Conservation (phyloP, 2,329 filamentous ascomycete species). For the Bipolaris cookei region DNA sequence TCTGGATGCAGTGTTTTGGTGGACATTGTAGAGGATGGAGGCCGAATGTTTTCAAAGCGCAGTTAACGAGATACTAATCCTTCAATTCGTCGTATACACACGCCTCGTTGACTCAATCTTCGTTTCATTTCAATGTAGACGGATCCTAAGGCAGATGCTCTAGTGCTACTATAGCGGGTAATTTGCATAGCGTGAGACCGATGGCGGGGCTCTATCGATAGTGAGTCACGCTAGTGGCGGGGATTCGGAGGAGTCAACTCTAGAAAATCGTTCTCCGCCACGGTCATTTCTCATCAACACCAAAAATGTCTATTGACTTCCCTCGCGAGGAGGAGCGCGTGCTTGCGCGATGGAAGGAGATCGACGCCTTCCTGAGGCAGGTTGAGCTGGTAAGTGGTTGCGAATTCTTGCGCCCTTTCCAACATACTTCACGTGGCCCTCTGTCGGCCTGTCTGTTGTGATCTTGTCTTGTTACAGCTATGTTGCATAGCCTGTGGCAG, state of each 20-base stretch:
- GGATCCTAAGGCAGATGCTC: too few relatives aligned
- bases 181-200: not conserved
- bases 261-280: slow-evolving; percentile 41
- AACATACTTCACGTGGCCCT: not conserved
- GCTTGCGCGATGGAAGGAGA: slow-evolving; percentile 86
- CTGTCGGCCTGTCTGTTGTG: not conserved
- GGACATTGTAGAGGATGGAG: too few relatives aligned
- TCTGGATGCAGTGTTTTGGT: too few relatives aligned
- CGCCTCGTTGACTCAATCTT: too few relatives aligned
- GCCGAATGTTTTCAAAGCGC: too few relatives aligned
- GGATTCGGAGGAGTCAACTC: slow-evolving; percentile 32
- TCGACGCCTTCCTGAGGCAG: slow-evolving; percentile 88
- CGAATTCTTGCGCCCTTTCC: not conserved
- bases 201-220: slow-evolving; percentile 32
- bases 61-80: too few relatives aligned
- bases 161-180: not conserved
- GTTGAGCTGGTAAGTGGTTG: slow-evolving; percentile 67
- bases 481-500: not conserved
- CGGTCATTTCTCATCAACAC: slow-evolving; percentile 24
- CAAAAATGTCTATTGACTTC: slow-evolving; percentile 83
- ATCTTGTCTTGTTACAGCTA: not conserved
- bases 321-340: slow-evolving; percentile 87
- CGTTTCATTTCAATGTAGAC: too few relatives aligned
- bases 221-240: slow-evolving; percentile 28
- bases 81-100: too few relatives aligned